Conservation (phyloP, 2,329 filamentous ascomycete genomes). For the Gyromitra esculenta region DNA sequence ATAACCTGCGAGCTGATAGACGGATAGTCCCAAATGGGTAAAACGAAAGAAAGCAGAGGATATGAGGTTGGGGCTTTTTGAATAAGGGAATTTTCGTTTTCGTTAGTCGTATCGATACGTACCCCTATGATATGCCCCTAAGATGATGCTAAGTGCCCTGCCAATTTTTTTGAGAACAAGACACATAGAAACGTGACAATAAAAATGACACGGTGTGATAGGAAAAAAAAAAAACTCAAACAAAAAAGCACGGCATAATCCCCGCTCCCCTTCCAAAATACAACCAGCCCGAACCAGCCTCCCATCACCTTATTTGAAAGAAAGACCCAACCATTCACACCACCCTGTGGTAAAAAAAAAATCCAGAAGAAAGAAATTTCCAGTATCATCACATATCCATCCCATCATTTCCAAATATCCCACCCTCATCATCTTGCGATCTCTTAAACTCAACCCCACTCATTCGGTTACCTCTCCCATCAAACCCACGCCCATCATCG, state of each 20-base stretch:
- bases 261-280: conserved; percentile 43
- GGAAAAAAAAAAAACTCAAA: conserved; percentile 13
- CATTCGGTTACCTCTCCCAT: conserved; percentile 68
- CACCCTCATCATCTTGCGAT: conserved; percentile 66
- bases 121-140: conserved; percentile 49
- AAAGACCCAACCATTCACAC: conserved; percentile 50
- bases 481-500: conserved; percentile 64
- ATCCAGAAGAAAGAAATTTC: conserved; percentile 32
- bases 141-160: conserved; percentile 40
- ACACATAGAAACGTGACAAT: conserved; percentile 26
- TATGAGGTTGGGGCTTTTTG: conserved; percentile 6
- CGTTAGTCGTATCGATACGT: conserved; percentile 16
- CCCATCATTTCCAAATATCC: conserved; percentile 71
- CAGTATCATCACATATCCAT: conserved; percentile 69
- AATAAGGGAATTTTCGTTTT: conserved; percentile 15
- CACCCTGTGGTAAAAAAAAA: conserved; percentile 34
- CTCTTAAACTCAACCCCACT: conserved; percentile 70
- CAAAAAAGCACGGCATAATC: conserved; percentile 41
- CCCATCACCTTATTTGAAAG: conserved; percentile 38
- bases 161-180: conserved; percentile 36
- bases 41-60: conserved; percentile 33
- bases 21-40: background rate
- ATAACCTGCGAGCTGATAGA: conserved; percentile 17
- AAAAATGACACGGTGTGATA: background rate
- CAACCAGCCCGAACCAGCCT: conserved; percentile 30